Evolutionary conservation across 116 monocot species (phyloP).

Genomic region (Dioscorea cayenensis): DNA sequence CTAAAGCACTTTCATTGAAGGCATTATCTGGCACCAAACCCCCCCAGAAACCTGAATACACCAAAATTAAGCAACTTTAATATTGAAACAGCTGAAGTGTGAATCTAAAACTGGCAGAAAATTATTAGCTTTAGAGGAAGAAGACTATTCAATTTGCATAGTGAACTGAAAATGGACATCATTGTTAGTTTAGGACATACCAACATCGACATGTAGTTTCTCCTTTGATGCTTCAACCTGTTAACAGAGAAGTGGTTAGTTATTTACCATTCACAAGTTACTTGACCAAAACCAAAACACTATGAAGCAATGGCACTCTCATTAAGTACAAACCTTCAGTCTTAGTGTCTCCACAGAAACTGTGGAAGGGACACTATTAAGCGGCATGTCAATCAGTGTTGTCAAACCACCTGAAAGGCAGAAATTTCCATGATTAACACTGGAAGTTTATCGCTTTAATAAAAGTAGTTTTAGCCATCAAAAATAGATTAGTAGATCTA

Average conservation of each 20-base stretch:
- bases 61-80: constrained; percentile 5
- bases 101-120: too few relatives aligned
- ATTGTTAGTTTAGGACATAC: constrained; percentile 32
- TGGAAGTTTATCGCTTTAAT: too few relatives aligned
- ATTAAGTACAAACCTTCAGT: constrained; percentile 55
- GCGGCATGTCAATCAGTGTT: constrained; percentile 95
- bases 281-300: neutral
- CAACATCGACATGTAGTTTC: constrained; percentile 90
- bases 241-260: constrained; percentile 5
- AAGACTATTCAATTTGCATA: neutral
- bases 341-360: constrained; percentile 76
- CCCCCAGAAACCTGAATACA: constrained; percentile 84
- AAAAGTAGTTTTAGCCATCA: too few relatives aligned
- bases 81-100: neutral
- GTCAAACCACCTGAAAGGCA: constrained; percentile 77
- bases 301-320: neutral
- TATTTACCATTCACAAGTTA: neutral
- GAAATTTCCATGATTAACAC: neutral
- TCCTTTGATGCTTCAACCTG: constrained; percentile 74
- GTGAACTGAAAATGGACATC: too few relatives aligned
- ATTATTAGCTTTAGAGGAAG: too few relatives aligned
- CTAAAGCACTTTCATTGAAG: constrained; percentile 62
- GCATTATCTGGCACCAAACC: constrained; percentile 96
- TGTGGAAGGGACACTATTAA: constrained; percentile 81
- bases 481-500: neutral